A percentile compares a stretch with the other conserved stretches of the same genome.
These are phyloP conservation scores for Dichomitus squalens DNA, from an alignment of 1,284 basidiomycete species.

Conservation along the genomic window DNA sequence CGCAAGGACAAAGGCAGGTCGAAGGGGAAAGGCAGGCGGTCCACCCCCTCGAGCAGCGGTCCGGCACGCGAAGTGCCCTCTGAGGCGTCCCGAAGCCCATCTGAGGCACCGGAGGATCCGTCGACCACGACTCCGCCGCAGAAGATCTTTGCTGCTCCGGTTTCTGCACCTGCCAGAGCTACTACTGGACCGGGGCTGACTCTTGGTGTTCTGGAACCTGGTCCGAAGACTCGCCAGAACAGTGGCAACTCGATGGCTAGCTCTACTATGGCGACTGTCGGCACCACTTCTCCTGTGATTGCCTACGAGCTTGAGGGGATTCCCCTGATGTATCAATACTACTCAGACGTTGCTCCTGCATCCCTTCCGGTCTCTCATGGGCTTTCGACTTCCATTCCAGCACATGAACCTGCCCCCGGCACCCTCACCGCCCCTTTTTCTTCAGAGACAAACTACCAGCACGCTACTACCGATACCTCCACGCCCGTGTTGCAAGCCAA, in stretches of 20 bases:
- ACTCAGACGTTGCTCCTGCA: not conserved
- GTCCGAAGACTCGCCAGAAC: not conserved
- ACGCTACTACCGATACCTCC: not conserved
- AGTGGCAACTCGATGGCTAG: not conserved
- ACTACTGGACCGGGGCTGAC: no score
- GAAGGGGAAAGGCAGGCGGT: conserved; percentile 1
- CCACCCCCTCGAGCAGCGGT: not conserved
- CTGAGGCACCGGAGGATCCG: not conserved
- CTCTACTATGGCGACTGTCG: not conserved
- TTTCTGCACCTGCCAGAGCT: not conserved
- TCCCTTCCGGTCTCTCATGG: not conserved
- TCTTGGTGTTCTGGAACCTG: not conserved
- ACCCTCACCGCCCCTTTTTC: conserved; percentile 21
- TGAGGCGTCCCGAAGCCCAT: not conserved
- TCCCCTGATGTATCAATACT: not conserved
- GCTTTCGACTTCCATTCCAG: not conserved
- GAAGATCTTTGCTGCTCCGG: not conserved
- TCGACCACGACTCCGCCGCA: not conserved
- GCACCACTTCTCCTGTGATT: not conserved
- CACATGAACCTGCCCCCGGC: conserved; percentile 15
- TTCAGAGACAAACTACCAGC: not conserved
- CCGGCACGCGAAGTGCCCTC: not conserved
- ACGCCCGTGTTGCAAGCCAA: not conserved
- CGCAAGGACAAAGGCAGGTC: not conserved
- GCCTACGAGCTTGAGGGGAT: no score